Evolutionary conservation across 192 early-diverging fungal genomes (phyloP).

Genomic region (Backusella macrospora): DNA sequence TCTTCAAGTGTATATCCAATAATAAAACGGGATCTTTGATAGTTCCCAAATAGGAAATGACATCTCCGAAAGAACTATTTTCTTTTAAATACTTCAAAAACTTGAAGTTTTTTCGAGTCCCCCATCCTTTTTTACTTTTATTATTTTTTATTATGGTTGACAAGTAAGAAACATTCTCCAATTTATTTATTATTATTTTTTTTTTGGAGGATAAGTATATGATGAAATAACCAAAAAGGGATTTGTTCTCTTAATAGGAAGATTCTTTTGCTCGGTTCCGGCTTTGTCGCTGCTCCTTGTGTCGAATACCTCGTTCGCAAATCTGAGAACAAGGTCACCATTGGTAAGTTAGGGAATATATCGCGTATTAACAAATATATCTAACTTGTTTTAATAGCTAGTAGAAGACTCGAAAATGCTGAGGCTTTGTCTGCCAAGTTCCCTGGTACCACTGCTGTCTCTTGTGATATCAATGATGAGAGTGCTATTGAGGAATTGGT

Average conservation of each 20-base stretch:
- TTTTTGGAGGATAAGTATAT: no score
- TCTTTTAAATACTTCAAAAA: constrained; percentile 12
- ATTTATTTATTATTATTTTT: no score
- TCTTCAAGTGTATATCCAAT: constrained; percentile 3
- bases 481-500: constrained; percentile 72
- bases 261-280: constrained; percentile 95
- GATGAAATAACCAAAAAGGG: no score
- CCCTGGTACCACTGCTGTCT: constrained; percentile 61
- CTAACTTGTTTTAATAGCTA: no score
- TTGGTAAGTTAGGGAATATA: constrained; percentile 52
- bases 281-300: constrained; percentile 96
- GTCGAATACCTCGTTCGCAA: constrained; percentile 90
- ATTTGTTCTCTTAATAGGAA: constrained; percentile 50
- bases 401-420: constrained; percentile 75
- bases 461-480: constrained; percentile 83
- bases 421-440: constrained; percentile 68
- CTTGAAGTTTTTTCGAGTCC: not conserved
- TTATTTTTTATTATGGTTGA: constrained; percentile 27
- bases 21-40: constrained; percentile 17
- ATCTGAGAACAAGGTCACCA: constrained; percentile 87
- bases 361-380: no score
- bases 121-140: not conserved
- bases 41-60: constrained; percentile 16
- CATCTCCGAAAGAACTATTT: constrained; percentile 3
- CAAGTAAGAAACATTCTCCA: no score